These are phyloP conservation scores for Kokia cookei DNA, from an alignment of 441 rosid species.

Conservation along the genomic window DNA sequence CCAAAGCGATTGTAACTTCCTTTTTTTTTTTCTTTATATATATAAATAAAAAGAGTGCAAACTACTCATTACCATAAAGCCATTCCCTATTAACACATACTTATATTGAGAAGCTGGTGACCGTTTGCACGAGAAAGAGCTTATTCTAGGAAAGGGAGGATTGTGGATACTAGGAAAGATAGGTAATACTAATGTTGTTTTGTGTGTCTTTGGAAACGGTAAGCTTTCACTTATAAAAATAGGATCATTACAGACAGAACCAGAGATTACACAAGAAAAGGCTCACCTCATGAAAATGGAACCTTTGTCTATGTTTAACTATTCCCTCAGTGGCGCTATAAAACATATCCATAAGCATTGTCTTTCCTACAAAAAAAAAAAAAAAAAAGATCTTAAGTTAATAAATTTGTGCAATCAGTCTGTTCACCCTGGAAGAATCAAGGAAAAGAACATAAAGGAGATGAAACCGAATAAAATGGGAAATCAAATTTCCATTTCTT, in stretches of 20 bases:
- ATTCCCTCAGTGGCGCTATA: conserved; percentile 63
- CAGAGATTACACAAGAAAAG: neutral
- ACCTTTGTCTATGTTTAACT: conserved; percentile 60
- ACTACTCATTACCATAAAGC: neutral
- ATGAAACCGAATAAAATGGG: neutral
- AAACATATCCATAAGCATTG: conserved; percentile 99
- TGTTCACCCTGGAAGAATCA: neutral
- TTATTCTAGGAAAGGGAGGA: neutral
- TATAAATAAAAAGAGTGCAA: neutral
- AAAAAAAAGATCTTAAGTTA: neutral
- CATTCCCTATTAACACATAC: neutral
- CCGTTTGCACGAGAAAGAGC: neutral
- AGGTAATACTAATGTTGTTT: neutral
- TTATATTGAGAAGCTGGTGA: neutral
- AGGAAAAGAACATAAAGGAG: neutral
- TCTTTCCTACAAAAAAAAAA: conserved; percentile 56
- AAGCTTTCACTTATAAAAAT: neutral
- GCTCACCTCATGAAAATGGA: conserved; percentile 85
- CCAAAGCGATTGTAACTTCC: neutral
- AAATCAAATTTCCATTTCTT: conserved; percentile 6
- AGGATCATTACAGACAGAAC: neutral
- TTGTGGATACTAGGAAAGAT: neutral
- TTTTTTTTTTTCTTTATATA: neutral
- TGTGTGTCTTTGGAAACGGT: neutral
- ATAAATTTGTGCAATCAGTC: neutral